Evolutionary conservation across 2,329 filamentous ascomycete genomes (phyloP), one percentile per base, ranked within the genome.

Genomic region (Diaporthe batatas): DNA sequence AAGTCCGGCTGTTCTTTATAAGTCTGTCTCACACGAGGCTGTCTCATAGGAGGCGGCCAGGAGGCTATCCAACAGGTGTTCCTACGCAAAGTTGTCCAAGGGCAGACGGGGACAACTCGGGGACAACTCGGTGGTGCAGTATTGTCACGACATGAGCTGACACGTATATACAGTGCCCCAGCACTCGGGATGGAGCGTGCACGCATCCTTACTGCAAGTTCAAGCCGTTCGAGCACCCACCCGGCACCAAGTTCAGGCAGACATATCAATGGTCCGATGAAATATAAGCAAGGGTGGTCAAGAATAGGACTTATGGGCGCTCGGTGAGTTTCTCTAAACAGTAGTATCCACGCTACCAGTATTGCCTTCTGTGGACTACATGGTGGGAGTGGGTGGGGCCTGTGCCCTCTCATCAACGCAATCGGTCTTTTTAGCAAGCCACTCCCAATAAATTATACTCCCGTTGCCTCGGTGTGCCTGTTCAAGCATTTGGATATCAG

Each of bases 181-280:
- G 84, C 73, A 83, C 87, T n/a, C 79, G 79, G 14, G 84, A 89
- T 51, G 86, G 85, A 5, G 76, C 83, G 32, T 91, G 89, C 79
- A 82, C 79, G 21, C 86, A 89, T 74, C 86, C 87, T 21, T 86
- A 83, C 77, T 91, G 89, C 83, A 87, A 87, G 75, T 91, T 91
- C 77, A 78, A 80, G 2, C 79, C 82, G 21, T 83, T 87, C 2
- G 84, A 86, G 25, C 89, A 91, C 78, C 89, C 89, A 0, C 89
- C 89, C 0, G 84, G 84, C n/a, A 91, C 88, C 6, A 88, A 84
- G 76, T 86, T 86, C 76, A 85, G 72, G 67, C 55, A 47, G 34
- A 75, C 74, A 8, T 75, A 80, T 59, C 64, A 68, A 29, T 70
- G 67, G 44, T 7, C 32, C 23, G 74, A 74, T 23, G 74, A 74